Percentiles rank a stretch among this genome's conserved stretches.
phyloP scores from a whole-genome alignment of 2,329 filamentous ascomycete species.

The Fusarium sp. region DNA sequence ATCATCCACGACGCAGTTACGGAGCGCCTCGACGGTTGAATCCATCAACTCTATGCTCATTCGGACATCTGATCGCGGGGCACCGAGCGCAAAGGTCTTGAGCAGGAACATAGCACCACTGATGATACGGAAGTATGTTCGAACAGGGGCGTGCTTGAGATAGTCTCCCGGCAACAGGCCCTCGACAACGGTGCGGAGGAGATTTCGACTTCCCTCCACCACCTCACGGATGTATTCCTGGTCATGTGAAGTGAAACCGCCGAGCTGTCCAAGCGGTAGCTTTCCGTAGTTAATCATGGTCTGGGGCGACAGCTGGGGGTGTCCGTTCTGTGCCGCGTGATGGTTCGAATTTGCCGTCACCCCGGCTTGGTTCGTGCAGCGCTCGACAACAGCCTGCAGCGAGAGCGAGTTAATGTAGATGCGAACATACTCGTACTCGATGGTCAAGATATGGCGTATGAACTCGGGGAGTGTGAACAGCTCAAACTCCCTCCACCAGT shows the following conservation, averaged over 20 bases:
- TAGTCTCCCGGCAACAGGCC: constrained; percentile 76
- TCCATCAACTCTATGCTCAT: constrained; percentile 79
- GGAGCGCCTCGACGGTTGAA: constrained; percentile 73
- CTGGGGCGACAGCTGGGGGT: constrained; percentile 62
- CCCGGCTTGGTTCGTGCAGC: constrained; percentile 75
- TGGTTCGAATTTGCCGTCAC: constrained; percentile 52
- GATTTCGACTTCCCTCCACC: constrained; percentile 76
- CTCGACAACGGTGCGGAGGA: constrained; percentile 79
- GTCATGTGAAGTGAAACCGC: constrained; percentile 70
- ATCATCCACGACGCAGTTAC: constrained; percentile 82
- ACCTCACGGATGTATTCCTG: constrained; percentile 79
- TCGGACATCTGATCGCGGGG: constrained; percentile 78
- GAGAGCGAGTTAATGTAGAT: constrained; percentile 95
- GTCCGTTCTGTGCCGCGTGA: constrained; percentile 44
- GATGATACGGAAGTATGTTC: constrained; percentile 87
- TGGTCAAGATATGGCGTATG: constrained; percentile 79
- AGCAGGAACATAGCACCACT: constrained; percentile 84
- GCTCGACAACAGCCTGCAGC: constrained; percentile 91
- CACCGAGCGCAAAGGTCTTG: constrained; percentile 83
- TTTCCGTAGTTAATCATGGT: constrained; percentile 71
- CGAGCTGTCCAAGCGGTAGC: constrained; percentile 68
- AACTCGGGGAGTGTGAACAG: constrained; percentile 72
- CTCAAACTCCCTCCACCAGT: constrained; percentile 85
- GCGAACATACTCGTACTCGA: constrained; percentile 94
- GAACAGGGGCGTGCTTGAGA: constrained; percentile 81